A percentile compares a stretch with the other conserved stretches of the same genome.
phyloP scores from a whole-genome alignment of 768 basidiomycete species.

The Boletus reticulatus region DNA sequence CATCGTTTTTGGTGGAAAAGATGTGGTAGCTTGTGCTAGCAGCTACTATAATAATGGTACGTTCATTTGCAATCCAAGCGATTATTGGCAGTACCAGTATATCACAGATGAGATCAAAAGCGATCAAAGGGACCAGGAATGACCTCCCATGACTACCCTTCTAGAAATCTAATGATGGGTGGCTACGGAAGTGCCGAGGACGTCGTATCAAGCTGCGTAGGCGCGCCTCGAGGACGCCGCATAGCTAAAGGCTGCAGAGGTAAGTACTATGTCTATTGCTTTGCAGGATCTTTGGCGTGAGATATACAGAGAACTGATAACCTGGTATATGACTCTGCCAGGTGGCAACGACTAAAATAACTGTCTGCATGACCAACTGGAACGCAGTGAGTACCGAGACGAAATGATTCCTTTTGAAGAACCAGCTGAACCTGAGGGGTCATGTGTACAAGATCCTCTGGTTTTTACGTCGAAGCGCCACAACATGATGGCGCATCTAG shows the following conservation, averaged over 20 bases:
- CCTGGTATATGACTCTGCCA: not conserved
- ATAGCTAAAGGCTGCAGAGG: not conserved
- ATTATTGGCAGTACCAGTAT: not conserved
- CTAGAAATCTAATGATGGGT: not conserved
- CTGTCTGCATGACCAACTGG: not conserved
- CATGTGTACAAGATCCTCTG: not conserved
- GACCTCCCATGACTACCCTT: not conserved
- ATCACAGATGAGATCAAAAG: slow-evolving; percentile 1
- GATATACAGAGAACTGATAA: not conserved
- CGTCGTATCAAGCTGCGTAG: slow-evolving; percentile 11
- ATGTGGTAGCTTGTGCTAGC: too few species aligned
- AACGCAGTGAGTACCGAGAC: not conserved
- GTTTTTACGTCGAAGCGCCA: not conserved
- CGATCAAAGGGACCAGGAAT: slow-evolving; percentile 1
- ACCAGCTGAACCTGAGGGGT: not conserved
- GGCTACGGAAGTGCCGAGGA: slow-evolving; percentile 10
- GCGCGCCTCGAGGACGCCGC: not conserved
- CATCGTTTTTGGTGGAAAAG: too few species aligned
- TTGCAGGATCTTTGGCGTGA: not conserved
- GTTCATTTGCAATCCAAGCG: not conserved
- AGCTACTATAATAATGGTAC: not conserved
- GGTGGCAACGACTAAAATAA: not conserved
- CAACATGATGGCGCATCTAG: not conserved
- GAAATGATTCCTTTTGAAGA: not conserved
- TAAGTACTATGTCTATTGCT: slow-evolving; percentile 3